Percentiles rank a stretch among this genome's conserved stretches.
phyloP scores from a whole-genome alignment of 331 rosid species.

The Erythrophleum ivorense region DNA sequence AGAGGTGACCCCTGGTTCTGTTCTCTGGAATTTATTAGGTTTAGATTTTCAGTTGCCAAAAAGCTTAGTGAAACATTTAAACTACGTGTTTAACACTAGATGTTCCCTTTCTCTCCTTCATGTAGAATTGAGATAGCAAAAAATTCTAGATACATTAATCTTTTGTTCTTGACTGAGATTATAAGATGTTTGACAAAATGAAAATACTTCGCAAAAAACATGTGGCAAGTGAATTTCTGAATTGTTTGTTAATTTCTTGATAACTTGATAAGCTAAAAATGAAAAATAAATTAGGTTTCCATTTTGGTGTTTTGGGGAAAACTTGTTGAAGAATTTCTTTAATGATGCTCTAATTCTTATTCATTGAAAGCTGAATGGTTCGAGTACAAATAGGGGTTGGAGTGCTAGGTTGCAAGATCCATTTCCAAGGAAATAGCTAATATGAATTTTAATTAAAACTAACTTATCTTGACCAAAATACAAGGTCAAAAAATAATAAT shows the following conservation, averaged over 20 bases:
- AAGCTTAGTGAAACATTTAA: slow-evolving; percentile 5
- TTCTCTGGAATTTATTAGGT: slow-evolving; percentile 26
- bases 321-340: background rate
- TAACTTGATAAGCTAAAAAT: background rate
- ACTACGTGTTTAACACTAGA: background rate
- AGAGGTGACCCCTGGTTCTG: slow-evolving; percentile 65
- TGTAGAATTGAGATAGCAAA: background rate
- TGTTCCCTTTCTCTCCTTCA: background rate
- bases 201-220: background rate
- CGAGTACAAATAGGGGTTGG: too few species aligned
- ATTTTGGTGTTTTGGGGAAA: background rate
- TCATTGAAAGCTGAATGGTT: too few species aligned
- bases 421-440: too few species aligned
- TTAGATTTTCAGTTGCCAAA: slow-evolving; percentile 33
- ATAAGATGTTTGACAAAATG: background rate
- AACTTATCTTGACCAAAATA: too few species aligned
- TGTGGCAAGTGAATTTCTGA: background rate
- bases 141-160: background rate
- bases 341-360: too few species aligned
- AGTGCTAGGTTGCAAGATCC: too few species aligned
- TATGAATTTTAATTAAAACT: too few species aligned
- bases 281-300: background rate
- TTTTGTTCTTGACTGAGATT: background rate
- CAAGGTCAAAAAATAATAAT: too few species aligned
- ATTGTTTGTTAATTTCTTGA: background rate